phyloP scores from a whole-genome alignment of 495 filamentous ascomycete species.

The Cercophora sp. region DNA sequence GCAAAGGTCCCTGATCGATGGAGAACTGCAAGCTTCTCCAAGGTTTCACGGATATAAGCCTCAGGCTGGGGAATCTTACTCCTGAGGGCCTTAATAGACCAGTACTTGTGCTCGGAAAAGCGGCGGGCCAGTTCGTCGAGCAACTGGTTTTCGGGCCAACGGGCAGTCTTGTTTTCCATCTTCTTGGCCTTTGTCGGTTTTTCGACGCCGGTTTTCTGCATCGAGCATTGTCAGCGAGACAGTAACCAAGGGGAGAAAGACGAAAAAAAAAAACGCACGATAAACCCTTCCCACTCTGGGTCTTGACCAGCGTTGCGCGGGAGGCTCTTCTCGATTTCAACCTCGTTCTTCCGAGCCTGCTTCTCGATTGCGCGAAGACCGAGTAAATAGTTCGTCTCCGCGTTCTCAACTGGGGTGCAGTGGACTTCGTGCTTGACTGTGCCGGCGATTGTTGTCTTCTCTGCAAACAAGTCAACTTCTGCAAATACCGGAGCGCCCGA shows the following conservation, averaged over 20 bases:
- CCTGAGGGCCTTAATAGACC: conserved; percentile 81
- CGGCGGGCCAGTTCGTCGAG: conserved; percentile 74
- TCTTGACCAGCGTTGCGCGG: conserved; percentile 35
- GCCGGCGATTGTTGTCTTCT: conserved; percentile 76
- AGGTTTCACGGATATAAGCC: conserved; percentile 77
- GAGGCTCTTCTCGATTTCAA: conserved; percentile 41
- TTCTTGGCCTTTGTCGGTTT: conserved; percentile 49
- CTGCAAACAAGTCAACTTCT: conserved; percentile 36
- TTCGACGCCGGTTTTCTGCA: conserved; percentile 39
- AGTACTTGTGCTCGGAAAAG: conserved; percentile 82
- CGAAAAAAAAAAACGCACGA: conserved; percentile 43
- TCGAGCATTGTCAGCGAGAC: conserved; percentile 23
- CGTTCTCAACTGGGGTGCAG: conserved; percentile 70
- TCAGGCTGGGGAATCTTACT: conserved; percentile 76
- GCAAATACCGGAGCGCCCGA: background rate
- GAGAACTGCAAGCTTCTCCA: conserved; percentile 77
- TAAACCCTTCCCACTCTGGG: conserved; percentile 50
- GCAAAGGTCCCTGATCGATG: conserved; percentile 77
- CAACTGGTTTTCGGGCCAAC: conserved; percentile 82
- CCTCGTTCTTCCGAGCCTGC: conserved; percentile 57
- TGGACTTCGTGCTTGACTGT: conserved; percentile 71
- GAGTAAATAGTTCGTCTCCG: conserved; percentile 63
- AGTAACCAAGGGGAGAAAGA: conserved; percentile 11
- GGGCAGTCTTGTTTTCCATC: conserved; percentile 76
- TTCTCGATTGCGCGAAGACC: conserved; percentile 57